phyloP scores from a whole-genome alignment of 2,329 filamentous ascomycete genomes.

The Cladophialophora carrionii region DNA sequence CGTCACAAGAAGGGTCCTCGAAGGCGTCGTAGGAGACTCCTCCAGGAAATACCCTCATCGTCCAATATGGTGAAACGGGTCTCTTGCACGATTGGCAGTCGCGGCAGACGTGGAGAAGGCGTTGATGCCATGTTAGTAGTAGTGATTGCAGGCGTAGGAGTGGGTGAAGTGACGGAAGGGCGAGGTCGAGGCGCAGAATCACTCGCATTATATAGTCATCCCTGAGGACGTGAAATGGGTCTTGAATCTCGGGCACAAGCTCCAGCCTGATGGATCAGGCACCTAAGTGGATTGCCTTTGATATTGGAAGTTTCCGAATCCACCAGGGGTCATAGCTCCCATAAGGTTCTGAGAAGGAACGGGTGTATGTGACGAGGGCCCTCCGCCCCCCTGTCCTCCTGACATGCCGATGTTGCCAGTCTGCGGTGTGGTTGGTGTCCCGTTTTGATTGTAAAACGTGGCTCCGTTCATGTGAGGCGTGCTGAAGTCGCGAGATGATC shows the following conservation, averaged over 20 bases:
- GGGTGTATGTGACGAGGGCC: conserved; percentile 45
- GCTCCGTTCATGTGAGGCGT: conserved; percentile 61
- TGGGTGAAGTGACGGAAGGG: background rate
- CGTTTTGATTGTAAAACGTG: conserved; percentile 51
- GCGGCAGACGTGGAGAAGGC: background rate
- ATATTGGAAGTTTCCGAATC: conserved; percentile 70
- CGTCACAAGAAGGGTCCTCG: background rate
- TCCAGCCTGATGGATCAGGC: background rate
- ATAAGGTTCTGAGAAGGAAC: conserved; percentile 52
- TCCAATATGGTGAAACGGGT: background rate
- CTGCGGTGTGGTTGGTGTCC: conserved; percentile 70
- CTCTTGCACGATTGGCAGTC: background rate
- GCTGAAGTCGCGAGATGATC: conserved; percentile 41
- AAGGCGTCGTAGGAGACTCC: background rate
- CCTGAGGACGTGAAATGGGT: background rate
- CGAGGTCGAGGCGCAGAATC: background rate
- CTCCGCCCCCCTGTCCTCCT: conserved; percentile 24
- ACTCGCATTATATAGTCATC: background rate
- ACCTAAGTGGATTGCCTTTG: conserved; percentile 36
- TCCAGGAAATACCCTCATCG: background rate
- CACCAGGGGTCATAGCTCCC: conserved; percentile 77
- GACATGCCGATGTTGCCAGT: conserved; percentile 58
- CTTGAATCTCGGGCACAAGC: background rate
- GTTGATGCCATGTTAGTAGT: background rate
- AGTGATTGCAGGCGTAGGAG: background rate